Evolutionary conservation across 2,329 filamentous ascomycete genomes (phyloP).

Genomic region (Neurospora sp.): DNA sequence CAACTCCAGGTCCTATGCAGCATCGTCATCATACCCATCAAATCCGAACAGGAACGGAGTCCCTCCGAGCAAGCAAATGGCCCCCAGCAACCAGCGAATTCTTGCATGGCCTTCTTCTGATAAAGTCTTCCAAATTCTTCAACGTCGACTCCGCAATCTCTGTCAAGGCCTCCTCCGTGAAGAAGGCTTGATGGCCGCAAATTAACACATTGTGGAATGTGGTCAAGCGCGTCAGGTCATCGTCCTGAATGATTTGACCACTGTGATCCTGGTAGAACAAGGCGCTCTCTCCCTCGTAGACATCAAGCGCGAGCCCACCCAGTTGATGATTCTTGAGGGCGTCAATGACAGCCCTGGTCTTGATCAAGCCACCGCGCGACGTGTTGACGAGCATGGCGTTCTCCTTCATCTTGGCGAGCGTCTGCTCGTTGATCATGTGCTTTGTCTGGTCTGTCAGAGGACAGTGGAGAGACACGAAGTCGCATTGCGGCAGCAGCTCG

Average conservation of each 20-base stretch:
- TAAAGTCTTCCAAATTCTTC: slow-evolving; percentile 42
- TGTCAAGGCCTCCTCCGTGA: slow-evolving; percentile 53
- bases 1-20: not conserved
- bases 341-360: slow-evolving; percentile 48
- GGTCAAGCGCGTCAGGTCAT: slow-evolving; percentile 54
- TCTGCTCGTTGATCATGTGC: slow-evolving; percentile 47
- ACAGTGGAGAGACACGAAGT: slow-evolving; percentile 57
- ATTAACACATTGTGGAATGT: slow-evolving; percentile 60
- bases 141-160: slow-evolving; percentile 54
- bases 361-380: slow-evolving; percentile 53
- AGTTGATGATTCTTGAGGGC: slow-evolving; percentile 51
- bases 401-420: slow-evolving; percentile 45
- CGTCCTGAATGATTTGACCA: slow-evolving; percentile 54
- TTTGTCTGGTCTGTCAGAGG: slow-evolving; percentile 50
- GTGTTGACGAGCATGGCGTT: slow-evolving; percentile 58
- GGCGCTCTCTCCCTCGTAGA: slow-evolving; percentile 55
- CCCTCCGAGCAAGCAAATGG: slow-evolving; percentile 14
- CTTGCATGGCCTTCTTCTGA: slow-evolving; percentile 23
- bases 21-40: slow-evolving; percentile 5
- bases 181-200: slow-evolving; percentile 60
- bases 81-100: slow-evolving; percentile 26
- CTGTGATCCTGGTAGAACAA: slow-evolving; percentile 59
- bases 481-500: slow-evolving; percentile 41
- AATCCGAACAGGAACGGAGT: slow-evolving; percentile 27
- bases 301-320: slow-evolving; percentile 54